Evolutionary conservation across 139 green algal species (phyloP), one percentile per base, ranked within the genome.

Genomic region (Nannochloris sp.): DNA sequence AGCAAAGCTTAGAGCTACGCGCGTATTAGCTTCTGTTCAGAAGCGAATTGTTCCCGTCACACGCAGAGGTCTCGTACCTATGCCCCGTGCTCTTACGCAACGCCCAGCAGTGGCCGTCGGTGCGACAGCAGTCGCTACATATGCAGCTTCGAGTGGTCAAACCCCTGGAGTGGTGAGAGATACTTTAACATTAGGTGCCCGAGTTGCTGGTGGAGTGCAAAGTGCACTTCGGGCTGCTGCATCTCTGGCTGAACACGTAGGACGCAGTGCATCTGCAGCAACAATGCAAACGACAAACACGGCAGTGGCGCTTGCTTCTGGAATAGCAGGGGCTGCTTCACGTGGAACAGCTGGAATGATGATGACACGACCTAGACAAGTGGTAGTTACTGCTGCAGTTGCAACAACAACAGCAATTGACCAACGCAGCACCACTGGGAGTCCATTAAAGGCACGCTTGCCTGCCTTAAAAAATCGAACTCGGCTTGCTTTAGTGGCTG

Each of bases 71-170:
- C 13, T 44, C 53, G 62, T 39, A 34, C 48, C 57, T 63, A 31
- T 65, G 24, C 39, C 23, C 14, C 37, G 36, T 14, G 70, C 70
- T 19, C 25, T 77, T 2, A 38, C 19, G 4, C 63, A 63, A 19
- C 63, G 58, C 33, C 70, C 70, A 0, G 56, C 72, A 3, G 35
- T 61, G 10, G 55, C 67, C 5, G 64, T 56, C 8, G 48, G 64
- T 6, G 66, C 69, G 3, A 62, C 70, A 0, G 70, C 70, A 6
- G 63, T 77, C 14, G 70, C 70, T 24, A 77, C 70, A 15, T 31
- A 59, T 4, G 64, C 70, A 42, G 57, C 24, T 67, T 33, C 44
- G 2, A 0, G 0, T 27, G 25, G 55, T 9, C 24, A 51, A 19
- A 39, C 27, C 2, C 58, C 59, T 1, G 6, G 9, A 12, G 48